These are phyloP conservation scores for Aleurites moluccanus DNA, from an alignment of 441 rosid species.

Conservation along the genomic window DNA sequence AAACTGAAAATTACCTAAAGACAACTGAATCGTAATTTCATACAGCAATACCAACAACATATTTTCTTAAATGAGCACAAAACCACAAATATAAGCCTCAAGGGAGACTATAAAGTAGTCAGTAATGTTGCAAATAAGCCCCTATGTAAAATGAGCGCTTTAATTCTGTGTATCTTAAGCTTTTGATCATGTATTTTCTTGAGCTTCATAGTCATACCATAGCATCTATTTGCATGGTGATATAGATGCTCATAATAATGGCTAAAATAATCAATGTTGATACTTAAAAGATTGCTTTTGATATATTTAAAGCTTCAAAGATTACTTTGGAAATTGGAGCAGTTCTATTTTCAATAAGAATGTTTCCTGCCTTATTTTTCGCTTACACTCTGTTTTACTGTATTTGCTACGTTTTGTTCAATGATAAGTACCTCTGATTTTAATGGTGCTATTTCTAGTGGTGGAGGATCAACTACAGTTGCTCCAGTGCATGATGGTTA, in stretches of 20 bases:
- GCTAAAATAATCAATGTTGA: neutral
- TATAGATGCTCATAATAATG: neutral
- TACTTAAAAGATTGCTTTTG: neutral
- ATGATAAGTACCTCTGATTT: neutral
- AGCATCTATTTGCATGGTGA: neutral
- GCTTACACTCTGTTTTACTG: neutral
- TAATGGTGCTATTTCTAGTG: slow-evolving; percentile 45
- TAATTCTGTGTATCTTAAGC: neutral
- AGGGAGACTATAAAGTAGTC: neutral
- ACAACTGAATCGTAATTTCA: neutral
- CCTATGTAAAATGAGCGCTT: neutral
- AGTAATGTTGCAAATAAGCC: neutral
- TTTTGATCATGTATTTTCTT: slow-evolving; percentile 1
- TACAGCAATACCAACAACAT: neutral
- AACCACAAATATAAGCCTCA: neutral
- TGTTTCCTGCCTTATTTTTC: neutral
- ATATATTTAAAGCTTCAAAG: neutral
- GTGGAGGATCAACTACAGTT: slow-evolving; percentile 97
- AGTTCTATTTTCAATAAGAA: neutral
- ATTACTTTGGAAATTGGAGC: neutral
- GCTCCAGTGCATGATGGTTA: slow-evolving; percentile 99
- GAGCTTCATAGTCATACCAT: neutral
- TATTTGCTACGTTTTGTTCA: neutral
- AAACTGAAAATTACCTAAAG: neutral
- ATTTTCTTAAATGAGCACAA: neutral